Conservation (phyloP, 805 yeast species). For the Lachancea nothofagi region DNA sequence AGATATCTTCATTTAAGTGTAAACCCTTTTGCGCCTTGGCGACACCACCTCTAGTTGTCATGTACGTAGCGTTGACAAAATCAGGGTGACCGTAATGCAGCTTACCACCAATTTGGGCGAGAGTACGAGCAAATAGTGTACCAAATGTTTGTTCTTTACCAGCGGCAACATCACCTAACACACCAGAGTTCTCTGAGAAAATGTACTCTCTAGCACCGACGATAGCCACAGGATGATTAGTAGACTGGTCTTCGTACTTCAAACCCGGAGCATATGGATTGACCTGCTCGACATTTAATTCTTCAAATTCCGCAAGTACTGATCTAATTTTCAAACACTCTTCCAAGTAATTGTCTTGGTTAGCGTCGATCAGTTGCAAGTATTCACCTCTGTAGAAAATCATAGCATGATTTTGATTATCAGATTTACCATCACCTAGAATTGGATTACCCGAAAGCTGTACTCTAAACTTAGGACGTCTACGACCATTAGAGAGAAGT, state of each 20-base stretch:
- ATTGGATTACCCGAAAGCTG: constrained; percentile 80
- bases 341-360: constrained; percentile 80
- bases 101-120: constrained; percentile 81
- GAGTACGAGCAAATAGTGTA: constrained; percentile 75
- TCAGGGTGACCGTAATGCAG: constrained; percentile 88
- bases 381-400: constrained; percentile 82
- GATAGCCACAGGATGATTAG: constrained; percentile 68
- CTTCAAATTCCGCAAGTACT: constrained; percentile 78
- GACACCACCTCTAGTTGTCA: constrained; percentile 85
- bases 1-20: constrained; percentile 82
- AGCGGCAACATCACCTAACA: constrained; percentile 84
- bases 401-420: constrained; percentile 76
- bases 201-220: constrained; percentile 86
- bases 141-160: constrained; percentile 90
- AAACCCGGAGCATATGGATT: constrained; percentile 77
- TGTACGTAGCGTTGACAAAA: constrained; percentile 66
- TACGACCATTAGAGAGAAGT: constrained; percentile 62
- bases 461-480: constrained; percentile 72
- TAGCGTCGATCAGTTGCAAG: constrained; percentile 78
- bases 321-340: constrained; percentile 81
- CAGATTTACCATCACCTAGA: constrained; percentile 85
- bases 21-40: constrained; percentile 83
- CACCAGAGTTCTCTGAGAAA: constrained; percentile 81
- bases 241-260: constrained; percentile 48
- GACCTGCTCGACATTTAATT: constrained; percentile 65